A percentile compares a stretch with the other conserved stretches of the same genome.
These are phyloP conservation scores for Candida rishiriensis DNA, from an alignment of 805 yeast species.

Conservation along the genomic window DNA sequence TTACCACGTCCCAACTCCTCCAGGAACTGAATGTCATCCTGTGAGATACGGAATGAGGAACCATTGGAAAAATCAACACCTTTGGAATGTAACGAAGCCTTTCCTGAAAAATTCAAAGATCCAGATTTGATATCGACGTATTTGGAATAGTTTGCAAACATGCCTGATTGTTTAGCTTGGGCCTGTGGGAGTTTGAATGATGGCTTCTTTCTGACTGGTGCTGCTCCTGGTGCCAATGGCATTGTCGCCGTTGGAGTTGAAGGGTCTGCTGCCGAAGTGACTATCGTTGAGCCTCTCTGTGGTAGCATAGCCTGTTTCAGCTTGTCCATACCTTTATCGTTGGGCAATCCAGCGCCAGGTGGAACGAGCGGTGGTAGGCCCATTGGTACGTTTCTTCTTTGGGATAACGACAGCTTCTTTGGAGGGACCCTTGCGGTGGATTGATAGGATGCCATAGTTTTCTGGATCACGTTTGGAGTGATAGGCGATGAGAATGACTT, in stretches of 20 bases:
- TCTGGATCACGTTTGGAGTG: constrained; percentile 8
- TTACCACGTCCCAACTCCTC: constrained; percentile 95
- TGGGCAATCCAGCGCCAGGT: background rate
- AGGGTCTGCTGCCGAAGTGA: constrained; percentile 8
- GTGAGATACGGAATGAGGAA: constrained; percentile 75
- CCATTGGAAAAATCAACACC: constrained; percentile 93
- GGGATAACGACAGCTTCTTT: constrained; percentile 44
- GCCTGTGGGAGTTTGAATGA: constrained; percentile 22
- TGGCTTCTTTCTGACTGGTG: constrained; percentile 11
- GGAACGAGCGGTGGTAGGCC: background rate
- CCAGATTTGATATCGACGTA: constrained; percentile 92
- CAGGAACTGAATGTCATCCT: constrained; percentile 76
- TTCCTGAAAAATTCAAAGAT: constrained; percentile 85
- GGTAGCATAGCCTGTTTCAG: too few relatives aligned
- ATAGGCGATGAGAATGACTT: constrained; percentile 15
- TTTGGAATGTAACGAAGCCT: constrained; percentile 84
- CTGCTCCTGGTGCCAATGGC: constrained; percentile 18
- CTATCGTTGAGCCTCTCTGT: background rate
- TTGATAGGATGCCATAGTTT: background rate
- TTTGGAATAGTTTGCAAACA: constrained; percentile 80
- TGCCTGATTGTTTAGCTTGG: constrained; percentile 42
- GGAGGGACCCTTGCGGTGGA: constrained; percentile 14
- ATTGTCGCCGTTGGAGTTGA: background rate
- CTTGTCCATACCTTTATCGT: too few relatives aligned
- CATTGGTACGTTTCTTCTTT: constrained; percentile 32